Evolutionary conservation across 1,284 basidiomycete species (phyloP).

Genomic region (Rhizoctonia solani): DNA sequence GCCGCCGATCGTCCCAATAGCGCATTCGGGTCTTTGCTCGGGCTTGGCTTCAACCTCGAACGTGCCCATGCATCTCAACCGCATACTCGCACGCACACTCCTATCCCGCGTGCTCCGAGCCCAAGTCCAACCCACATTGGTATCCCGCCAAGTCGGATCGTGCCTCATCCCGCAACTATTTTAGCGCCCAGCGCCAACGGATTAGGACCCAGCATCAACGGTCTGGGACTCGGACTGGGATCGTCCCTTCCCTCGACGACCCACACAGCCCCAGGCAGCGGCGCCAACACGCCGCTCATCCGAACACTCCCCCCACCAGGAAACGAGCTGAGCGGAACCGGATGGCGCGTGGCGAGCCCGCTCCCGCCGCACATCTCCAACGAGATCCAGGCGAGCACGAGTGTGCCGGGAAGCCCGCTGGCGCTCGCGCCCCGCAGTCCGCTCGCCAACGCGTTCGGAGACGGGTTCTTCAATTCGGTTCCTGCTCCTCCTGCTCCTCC

Average conservation of each 20-base stretch:
- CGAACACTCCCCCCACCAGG: constrained; percentile 24
- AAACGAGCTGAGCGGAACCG: constrained; percentile 22
- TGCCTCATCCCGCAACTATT: constrained; percentile 21
- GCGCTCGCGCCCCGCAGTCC: constrained; percentile 28
- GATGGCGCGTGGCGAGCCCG: constrained; percentile 28
- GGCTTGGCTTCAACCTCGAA: constrained; percentile 18
- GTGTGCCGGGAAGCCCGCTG: constrained; percentile 17
- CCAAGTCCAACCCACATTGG: constrained; percentile 31
- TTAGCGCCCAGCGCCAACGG: constrained; percentile 15
- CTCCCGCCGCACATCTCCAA: constrained; percentile 19
- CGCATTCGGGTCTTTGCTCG: constrained; percentile 14
- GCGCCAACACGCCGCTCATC: constrained; percentile 17
- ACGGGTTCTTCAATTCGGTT: constrained; percentile 11
- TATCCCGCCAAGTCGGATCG: constrained; percentile 21
- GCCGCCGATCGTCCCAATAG: constrained; percentile 2
- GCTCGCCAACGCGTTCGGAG: constrained; percentile 23
- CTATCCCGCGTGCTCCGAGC: constrained; percentile 29
- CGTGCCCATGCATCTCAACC: constrained; percentile 26
- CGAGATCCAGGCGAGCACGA: not conserved
- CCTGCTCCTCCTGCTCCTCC: not conserved
- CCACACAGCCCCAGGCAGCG: not conserved
- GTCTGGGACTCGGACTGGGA: not conserved
- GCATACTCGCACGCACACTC: constrained; percentile 22
- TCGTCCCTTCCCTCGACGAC: not conserved
- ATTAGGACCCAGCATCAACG: constrained; percentile 10